Base-by-base conservation (phyloP, 1,284 basidiomycete species). In the Waitea zeae region DNA sequence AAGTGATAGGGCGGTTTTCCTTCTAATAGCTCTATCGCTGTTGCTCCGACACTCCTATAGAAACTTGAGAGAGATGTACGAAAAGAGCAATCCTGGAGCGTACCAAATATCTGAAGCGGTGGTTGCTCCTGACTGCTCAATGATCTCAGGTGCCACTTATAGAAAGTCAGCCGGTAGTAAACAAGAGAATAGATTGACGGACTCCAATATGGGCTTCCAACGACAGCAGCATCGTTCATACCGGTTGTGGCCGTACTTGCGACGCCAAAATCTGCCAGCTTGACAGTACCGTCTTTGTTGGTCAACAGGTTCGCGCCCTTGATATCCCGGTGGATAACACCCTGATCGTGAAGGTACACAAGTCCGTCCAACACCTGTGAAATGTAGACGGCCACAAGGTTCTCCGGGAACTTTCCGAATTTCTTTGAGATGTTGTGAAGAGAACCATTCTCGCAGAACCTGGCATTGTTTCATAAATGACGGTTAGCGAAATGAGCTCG, bases 161-260 rank as follows among this genome's bases (percentile, higher is more conserved):
- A 13, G 30, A 14, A 26, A 30, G 11, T 17, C 39, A 41, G 20
- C 42, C 40, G 39, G 28, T 47, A 30, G 41, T 43, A 34, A 43
- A 42, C 11, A 45, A 46, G 30, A 41, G 45, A 37, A 41, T 26
- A 31, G 28, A 34, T 30, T n/a, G n/a, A 69, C 71, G 50, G 56
- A 79, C 84, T 97, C 92, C 92, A 97, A 52, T 96, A 97, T 4
- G 92, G 92, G 46, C 86, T 92, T 12, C 90, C 92, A 22, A 96
- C 92, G 3, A 97, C 90, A 12, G 87, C 83, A 46, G 79, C 82
- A 50, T 90, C 83, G 33, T 67, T 70, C 14, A 73, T 70, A n/a
- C 71, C 71, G 1, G 74, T 65, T 37, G 76, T 65, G 13, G 77
- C 77, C 38, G 70, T 74, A 44, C 69, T 73, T 32, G 83, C 84